These are phyloP conservation scores for Pinus albicaulis DNA, from an alignment of 75 land plant genomes.

Conservation along the genomic window DNA sequence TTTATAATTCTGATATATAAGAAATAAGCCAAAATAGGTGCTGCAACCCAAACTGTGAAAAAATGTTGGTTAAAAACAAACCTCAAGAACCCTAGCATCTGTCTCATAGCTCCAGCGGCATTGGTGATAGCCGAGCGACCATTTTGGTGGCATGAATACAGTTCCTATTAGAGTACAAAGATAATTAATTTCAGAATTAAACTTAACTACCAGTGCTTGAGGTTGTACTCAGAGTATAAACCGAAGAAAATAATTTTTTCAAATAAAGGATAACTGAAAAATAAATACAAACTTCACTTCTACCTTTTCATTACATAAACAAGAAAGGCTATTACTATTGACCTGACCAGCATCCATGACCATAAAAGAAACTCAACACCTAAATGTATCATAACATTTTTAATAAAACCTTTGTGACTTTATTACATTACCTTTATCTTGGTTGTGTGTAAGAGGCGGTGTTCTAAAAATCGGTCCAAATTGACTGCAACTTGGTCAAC, in stretches of 20 bases:
- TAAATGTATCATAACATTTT: neutral
- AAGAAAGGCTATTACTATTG: neutral
- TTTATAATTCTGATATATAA: neutral
- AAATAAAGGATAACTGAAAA: neutral
- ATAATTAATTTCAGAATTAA: constrained; percentile 8
- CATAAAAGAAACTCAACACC: neutral
- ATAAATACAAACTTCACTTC: neutral
- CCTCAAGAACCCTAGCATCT: constrained; percentile 75
- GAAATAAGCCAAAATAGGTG: neutral
- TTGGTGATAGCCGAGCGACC: constrained; percentile 96
- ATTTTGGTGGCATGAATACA: constrained; percentile 92
- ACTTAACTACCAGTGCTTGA: neutral
- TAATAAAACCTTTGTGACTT: neutral
- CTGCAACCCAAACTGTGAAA: neutral
- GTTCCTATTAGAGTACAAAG: constrained; percentile 51
- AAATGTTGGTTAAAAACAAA: constrained; percentile 12
- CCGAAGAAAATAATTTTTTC: neutral
- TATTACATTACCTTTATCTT: neutral
- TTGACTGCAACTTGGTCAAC: too few relatives aligned
- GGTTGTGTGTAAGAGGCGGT: too few relatives aligned
- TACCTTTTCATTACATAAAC: neutral
- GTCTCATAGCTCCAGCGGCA: constrained; percentile 96
- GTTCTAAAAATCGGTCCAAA: too few relatives aligned
- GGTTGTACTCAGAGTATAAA: neutral
- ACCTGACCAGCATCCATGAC: neutral